Percentiles rank a stretch among this genome's conserved stretches.
phyloP scores from a whole-genome alignment of 116 monocot species.

The Dioscorea cayenensis region DNA sequence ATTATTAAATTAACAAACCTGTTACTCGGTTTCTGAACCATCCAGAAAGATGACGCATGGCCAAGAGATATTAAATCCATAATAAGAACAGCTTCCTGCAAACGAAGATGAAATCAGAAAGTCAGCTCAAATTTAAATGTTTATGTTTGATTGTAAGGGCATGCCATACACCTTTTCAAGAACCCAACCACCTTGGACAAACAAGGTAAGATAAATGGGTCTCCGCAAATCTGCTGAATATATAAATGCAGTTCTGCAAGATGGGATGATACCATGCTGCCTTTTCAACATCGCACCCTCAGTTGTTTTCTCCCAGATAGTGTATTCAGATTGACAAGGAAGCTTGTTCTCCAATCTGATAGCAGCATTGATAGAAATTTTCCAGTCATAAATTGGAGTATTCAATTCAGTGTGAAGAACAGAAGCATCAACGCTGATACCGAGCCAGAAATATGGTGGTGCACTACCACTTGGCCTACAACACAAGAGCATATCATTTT shows the following conservation, averaged over 20 bases:
- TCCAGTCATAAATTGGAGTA: conserved; percentile 94
- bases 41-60: conserved; percentile 80
- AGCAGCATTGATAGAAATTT: conserved; percentile 73
- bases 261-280: conserved; percentile 65
- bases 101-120: conserved; percentile 2
- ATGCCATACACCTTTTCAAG: conserved; percentile 69
- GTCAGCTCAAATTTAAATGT: not conserved
- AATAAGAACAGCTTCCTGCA: conserved; percentile 68
- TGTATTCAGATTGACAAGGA: conserved; percentile 78
- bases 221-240: conserved; percentile 78
- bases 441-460: conserved; percentile 62
- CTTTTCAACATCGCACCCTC: conserved; percentile 69
- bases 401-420: conserved; percentile 89
- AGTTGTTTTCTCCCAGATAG: conserved; percentile 72
- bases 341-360: conserved; percentile 90
- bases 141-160: not conserved
- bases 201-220: conserved; percentile 77
- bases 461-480: conserved; percentile 27
- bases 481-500: conserved; percentile 72
- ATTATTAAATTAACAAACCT: conserved; percentile 40
- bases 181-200: conserved; percentile 90
- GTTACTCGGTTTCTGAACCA: conserved; percentile 67
- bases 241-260: conserved; percentile 54
- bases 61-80: conserved; percentile 48
- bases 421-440: conserved; percentile 79